Base-by-base conservation (phyloP, 208 protist genomes). In the Trypanosoma mega region DNA sequence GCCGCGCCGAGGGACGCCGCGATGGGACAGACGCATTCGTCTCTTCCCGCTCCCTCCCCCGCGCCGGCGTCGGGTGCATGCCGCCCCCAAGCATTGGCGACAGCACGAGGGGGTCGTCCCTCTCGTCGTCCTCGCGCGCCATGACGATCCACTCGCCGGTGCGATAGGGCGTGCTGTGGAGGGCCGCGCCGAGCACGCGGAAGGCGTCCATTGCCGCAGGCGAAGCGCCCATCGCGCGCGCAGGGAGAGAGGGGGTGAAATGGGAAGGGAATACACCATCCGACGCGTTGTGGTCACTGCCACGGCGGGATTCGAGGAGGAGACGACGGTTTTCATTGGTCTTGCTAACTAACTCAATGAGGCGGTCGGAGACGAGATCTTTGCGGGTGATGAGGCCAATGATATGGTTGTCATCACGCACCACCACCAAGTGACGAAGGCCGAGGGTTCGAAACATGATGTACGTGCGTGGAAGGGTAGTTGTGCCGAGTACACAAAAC, bases 361-460 rank as follows among this genome's bases (percentile, higher is more conserved):
- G 68, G 24, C 61, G 50, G 52, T 84, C 78, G 1, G 60, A 61
- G 12, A 72, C 59, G 1, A 85, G 55, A 56, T 85, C 78, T 30
- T 80, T 80, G 37, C 78, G 78, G 23, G 78, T 85, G 45, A 85
- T 75, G 45, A 85, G 72, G 34, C 78, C 78, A 46, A 77, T 63
- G 18, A 69, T 66, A 33, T 63, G 61, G 54, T 85, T 85, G 11
- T 52, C 31, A 24, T 30, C 31, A 33, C 76, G 47, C 21, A 85
- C 78, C 24, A 85, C 78, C 5, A 78, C 65, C 4, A 80, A 41
- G 34, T 80, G 78, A 16, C 78, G 78, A 26, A 85, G 62, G 14
- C 78, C 78, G 8, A 85, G 60, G 1, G 65, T 74, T 20, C 61
- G 69, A 66, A 85, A 85, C 67, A 85, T 79, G 20, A 63, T 51